Percentiles rank a stretch among this genome's conserved stretches.
phyloP scores from a whole-genome alignment of 306 rosid species.

The Begonia masoniana region DNA sequence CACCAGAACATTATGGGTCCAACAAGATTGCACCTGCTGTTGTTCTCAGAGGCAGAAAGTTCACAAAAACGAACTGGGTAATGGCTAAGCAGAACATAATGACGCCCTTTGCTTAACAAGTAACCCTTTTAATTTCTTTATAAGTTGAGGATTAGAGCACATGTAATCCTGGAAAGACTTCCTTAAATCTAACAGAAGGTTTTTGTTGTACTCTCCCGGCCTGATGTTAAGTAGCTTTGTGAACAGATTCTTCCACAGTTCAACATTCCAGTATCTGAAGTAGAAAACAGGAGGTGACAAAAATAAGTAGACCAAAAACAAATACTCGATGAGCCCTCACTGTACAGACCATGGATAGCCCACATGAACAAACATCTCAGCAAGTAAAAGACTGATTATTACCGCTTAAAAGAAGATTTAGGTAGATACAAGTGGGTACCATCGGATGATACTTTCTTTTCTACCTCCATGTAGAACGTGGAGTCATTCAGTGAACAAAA shows the following conservation, averaged over 20 bases:
- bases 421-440: constrained; percentile 50
- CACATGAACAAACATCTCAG: constrained; percentile 11
- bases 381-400: constrained; percentile 7
- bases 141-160: constrained; percentile 49
- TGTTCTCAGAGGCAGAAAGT: constrained; percentile 1
- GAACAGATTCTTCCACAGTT: constrained; percentile 81
- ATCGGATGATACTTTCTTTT: constrained; percentile 49
- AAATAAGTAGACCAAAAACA: background rate
- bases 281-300: constrained; percentile 1
- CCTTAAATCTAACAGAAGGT: constrained; percentile 48
- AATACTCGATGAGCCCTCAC: background rate
- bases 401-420: constrained; percentile 65
- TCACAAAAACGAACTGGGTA: constrained; percentile 7
- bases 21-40: too few relatives aligned
- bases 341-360: background rate
- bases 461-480: constrained; percentile 66
- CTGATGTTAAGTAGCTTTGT: constrained; percentile 58
- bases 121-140: constrained; percentile 61
- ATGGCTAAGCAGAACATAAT: constrained; percentile 47
- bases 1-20: too few relatives aligned
- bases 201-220: constrained; percentile 30
- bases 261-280: constrained; percentile 76
- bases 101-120: constrained; percentile 75
- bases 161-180: constrained; percentile 66
- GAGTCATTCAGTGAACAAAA: constrained; percentile 57